Conservation (phyloP, 179 eudicot genomes). For the Silene coronaria region DNA sequence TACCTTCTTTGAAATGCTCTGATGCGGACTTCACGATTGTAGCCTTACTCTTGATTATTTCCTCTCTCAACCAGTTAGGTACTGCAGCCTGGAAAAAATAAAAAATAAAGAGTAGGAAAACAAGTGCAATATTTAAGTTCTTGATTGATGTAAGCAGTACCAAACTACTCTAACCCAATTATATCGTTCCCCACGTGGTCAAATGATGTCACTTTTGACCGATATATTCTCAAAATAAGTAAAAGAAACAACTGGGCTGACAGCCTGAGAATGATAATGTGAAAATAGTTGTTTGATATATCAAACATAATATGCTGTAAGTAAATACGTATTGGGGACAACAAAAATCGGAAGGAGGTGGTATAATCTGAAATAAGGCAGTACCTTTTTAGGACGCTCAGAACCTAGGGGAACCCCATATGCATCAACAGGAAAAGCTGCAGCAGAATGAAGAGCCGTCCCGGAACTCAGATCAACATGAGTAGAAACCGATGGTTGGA, state of each 20-base stretch:
- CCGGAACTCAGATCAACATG: slow-evolving; percentile 52
- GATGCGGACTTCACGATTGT: slow-evolving; percentile 49
- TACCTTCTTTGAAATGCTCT: slow-evolving; percentile 46
- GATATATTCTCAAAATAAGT: background rate
- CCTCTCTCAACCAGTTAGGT: slow-evolving; percentile 97
- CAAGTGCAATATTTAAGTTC: background rate
- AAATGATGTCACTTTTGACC: background rate
- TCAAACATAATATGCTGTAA: background rate
- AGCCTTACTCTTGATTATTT: slow-evolving; percentile 81
- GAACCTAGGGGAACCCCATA: slow-evolving; percentile 53
- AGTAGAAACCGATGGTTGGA: slow-evolving; percentile 48
- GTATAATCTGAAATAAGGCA: slow-evolving; percentile 2
- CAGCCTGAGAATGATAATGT: background rate
- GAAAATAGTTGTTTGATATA: background rate
- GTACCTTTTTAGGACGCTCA: slow-evolving; percentile 86
- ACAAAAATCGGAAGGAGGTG: background rate
- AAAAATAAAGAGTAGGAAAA: slow-evolving; percentile 9
- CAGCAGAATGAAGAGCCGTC: slow-evolving; percentile 44
- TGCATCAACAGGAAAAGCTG: slow-evolving; percentile 56
- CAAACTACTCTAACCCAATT: background rate
- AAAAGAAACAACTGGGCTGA: background rate
- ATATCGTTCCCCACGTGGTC: background rate
- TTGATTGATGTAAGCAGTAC: slow-evolving; percentile 3
- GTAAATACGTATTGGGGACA: background rate
- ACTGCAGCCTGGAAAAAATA: slow-evolving; percentile 65